phyloP scores from a whole-genome alignment of 2,329 filamentous ascomycete species.

The Elsinoe australis region DNA sequence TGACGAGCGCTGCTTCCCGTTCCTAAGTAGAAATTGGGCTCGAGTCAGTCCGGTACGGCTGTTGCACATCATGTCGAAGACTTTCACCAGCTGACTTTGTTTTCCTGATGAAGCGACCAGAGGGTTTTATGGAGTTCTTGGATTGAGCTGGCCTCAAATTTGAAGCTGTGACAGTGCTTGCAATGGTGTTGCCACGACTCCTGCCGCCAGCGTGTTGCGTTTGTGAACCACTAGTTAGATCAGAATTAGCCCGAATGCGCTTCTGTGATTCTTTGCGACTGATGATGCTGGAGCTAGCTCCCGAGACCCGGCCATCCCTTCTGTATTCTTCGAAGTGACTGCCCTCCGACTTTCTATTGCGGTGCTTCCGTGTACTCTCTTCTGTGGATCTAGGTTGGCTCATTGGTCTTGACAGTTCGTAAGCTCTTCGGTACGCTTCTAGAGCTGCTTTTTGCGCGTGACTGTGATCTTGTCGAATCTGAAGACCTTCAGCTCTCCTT shows the following conservation, averaged over 20 bases:
- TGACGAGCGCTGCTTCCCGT: neutral
- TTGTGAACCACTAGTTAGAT: no score
- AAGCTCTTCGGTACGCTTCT: slow-evolving; percentile 52
- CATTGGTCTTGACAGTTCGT: slow-evolving; percentile 27
- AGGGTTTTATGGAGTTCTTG: neutral
- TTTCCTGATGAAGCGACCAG: slow-evolving; percentile 1
- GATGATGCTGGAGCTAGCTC: neutral
- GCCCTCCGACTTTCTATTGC: slow-evolving; percentile 26
- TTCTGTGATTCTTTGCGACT: slow-evolving; percentile 1
- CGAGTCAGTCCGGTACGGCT: no score
- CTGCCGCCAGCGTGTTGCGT: no score
- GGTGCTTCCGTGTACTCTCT: neutral
- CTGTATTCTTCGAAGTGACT: slow-evolving; percentile 29
- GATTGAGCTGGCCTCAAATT: neutral
- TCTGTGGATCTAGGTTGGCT: neutral
- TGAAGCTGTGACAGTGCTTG: no score
- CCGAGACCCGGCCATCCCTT: neutral
- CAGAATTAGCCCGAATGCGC: no score
- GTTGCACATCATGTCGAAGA: neutral
- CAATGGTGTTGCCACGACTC: neutral
- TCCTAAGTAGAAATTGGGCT: neutral
- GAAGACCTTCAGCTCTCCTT: slow-evolving; percentile 40
- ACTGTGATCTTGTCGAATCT: slow-evolving; percentile 34
- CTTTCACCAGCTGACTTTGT: slow-evolving; percentile 6
- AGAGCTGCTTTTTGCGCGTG: slow-evolving; percentile 57